Evolutionary conservation across 1,284 basidiomycete species (phyloP), one percentile per base, ranked within the genome.

Genomic region (Irpex lacteus): DNA sequence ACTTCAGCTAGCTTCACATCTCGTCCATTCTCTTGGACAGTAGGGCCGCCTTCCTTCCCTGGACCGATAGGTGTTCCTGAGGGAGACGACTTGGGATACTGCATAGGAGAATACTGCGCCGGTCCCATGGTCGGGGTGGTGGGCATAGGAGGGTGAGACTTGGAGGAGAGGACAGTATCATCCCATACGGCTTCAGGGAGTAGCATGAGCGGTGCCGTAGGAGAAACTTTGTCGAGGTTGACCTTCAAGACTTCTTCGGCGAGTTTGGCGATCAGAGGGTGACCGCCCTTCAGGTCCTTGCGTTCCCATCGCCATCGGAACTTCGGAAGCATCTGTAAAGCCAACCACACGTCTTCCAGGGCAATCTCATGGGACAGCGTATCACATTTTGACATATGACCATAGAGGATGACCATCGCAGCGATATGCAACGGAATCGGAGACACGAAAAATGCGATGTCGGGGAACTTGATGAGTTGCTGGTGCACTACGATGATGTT

Each of bases 271-370:
- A 93, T 91, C 61, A 92, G 82, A n/a, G 91, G 91, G 70, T 92
- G 91, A 1, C 86, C 87, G 53, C 88, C 89, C 60, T 86, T 86
- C 64, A 85, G 75, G 70, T 93, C 91, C 73, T 88, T 92, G 57
- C 91, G 84, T 71, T 92, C 90, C 91, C 92, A 94, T 66, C 90
- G 85, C 92, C 92, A 94, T 61, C 91, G 86, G 82, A 92, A 90
- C 49, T 88, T 86, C 3, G 91, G 91, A 6, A 94, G 84, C 85
- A 93, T 91, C 73, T 92, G 88, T 26, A 94, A 84, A 47, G 91
- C 92, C 75, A 91, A 85, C 85, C 88, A 90, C 19, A 94, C 84
- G 70, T 94, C 91, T 73, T 92, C 88, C 44, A 91, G 78, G 52
- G 89, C 91, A 55, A 85, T 82, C 62, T 86, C 79, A 37, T 80